Percentiles rank a stretch among this genome's conserved stretches.
phyloP scores from a whole-genome alignment of 2,329 filamentous ascomycete genomes.

The Penicillium brevicompactum region DNA sequence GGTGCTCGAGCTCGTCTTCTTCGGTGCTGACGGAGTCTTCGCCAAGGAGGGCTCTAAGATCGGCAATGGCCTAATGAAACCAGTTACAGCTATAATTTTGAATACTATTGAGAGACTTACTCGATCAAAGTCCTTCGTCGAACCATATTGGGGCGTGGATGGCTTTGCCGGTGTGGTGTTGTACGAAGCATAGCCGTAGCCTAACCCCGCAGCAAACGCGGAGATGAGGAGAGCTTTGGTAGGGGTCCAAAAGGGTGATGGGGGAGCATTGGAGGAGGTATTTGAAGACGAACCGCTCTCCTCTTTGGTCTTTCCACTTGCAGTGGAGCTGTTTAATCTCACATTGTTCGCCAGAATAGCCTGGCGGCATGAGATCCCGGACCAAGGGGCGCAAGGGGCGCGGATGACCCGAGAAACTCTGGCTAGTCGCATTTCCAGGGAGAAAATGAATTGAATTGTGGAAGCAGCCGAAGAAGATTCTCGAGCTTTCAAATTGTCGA shows the following conservation, averaged over 20 bases:
- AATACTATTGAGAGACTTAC: conserved; percentile 18
- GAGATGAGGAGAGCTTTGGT: conserved; percentile 51
- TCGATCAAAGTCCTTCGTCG: conserved; percentile 42
- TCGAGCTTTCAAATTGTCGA: not conserved
- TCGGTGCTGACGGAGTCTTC: conserved; percentile 65
- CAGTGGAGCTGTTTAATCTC: conserved; percentile 24
- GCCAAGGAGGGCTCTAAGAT: conserved; percentile 56
- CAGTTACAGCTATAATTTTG: not conserved
- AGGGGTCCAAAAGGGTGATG: conserved; percentile 46
- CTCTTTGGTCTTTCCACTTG: conserved; percentile 5
- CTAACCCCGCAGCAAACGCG: conserved; percentile 53
- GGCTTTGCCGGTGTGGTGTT: conserved; percentile 29
- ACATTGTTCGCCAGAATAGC: conserved; percentile 5
- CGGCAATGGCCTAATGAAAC: conserved; percentile 53
- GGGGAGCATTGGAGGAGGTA: conserved; percentile 10
- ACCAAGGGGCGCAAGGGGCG: conserved; percentile 29
- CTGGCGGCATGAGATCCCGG: conserved; percentile 16
- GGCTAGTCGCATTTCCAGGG: conserved; percentile 25
- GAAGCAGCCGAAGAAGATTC: not conserved
- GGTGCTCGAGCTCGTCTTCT: conserved; percentile 62
- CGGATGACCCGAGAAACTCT: conserved; percentile 28
- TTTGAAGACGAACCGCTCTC: conserved; percentile 10
- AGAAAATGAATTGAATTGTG: not conserved
- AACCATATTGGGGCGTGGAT: conserved; percentile 39
- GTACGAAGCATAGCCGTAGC: conserved; percentile 54